phyloP scores from a whole-genome alignment of 176 grass and related monocot genomes.

The Metroxylon sagu region DNA sequence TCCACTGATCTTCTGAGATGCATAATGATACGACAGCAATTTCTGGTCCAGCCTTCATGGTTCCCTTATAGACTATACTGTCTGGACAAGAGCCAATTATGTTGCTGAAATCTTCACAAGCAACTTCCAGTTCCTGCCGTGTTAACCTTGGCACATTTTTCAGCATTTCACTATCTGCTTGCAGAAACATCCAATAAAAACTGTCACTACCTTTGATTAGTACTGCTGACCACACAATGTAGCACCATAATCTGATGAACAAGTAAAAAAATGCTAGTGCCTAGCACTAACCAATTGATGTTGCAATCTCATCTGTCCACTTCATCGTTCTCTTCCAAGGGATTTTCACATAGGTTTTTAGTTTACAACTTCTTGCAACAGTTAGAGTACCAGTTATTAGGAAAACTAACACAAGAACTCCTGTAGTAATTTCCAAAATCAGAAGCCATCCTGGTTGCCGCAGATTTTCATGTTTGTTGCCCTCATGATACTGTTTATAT shows the following conservation, averaged over 20 bases:
- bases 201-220: too few relatives aligned
- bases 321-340: constrained; percentile 53
- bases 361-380: constrained; percentile 64
- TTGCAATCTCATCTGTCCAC: constrained; percentile 66
- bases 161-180: constrained; percentile 72
- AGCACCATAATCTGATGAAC: too few relatives aligned
- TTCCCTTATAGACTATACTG: constrained; percentile 87
- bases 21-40: constrained; percentile 83
- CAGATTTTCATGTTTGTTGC: constrained; percentile 32
- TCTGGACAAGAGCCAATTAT: constrained; percentile 78
- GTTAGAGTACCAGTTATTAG: constrained; percentile 46
- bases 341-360: constrained; percentile 57
- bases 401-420: constrained; percentile 65
- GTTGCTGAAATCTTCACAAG: constrained; percentile 99
- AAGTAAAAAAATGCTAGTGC: not conserved
- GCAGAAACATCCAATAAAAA: too few relatives aligned
- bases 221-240: too few relatives aligned
- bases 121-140: constrained; percentile 79
- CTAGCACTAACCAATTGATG: constrained; percentile 49
- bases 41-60: constrained; percentile 75
- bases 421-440: constrained; percentile 80
- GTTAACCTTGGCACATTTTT: constrained; percentile 63
- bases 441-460: constrained; percentile 87
- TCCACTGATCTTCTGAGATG: constrained; percentile 64
- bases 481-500: constrained; percentile 29